Percentiles rank a stretch among this genome's conserved stretches.
phyloP scores from a whole-genome alignment of 768 basidiomycete species.

The Strobilomyces confusus region DNA sequence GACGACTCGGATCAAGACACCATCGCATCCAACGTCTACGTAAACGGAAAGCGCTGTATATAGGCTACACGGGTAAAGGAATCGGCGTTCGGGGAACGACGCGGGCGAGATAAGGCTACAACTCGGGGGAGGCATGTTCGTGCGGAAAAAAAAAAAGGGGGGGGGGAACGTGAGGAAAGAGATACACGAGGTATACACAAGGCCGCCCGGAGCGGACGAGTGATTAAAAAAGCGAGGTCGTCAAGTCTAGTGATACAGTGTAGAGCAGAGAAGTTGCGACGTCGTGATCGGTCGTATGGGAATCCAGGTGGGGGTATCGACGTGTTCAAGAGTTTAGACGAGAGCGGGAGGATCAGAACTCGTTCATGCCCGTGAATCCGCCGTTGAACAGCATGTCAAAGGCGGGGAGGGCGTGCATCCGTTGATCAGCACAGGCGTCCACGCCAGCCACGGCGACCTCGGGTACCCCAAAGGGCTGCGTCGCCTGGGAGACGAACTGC shows the following conservation, averaged over 20 bases:
- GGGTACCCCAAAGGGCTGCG: not conserved
- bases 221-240: not conserved
- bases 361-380: conserved; percentile 9
- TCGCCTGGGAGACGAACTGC: not conserved
- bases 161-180: not conserved
- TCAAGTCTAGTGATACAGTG: not conserved
- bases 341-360: not conserved
- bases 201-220: not conserved
- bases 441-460: conserved; percentile 6
- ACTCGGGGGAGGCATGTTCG: not conserved
- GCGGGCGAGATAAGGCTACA: not conserved
- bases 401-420: not conserved
- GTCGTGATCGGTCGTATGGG: not conserved
- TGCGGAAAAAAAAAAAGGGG: too few relatives aligned
- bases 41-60: not conserved
- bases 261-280: too few relatives aligned
- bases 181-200: not conserved
- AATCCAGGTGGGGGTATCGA: not conserved
- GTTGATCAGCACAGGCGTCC: not conserved
- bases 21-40: too few relatives aligned
- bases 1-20: too few relatives aligned
- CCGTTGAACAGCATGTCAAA: conserved; percentile 19
- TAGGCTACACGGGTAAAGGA: too few relatives aligned
- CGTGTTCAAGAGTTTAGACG: not conserved
- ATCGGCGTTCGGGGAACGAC: not conserved